These are phyloP conservation scores for Tilletiaria anomala DNA, from an alignment of 1,284 basidiomycete genomes.

Conservation along the genomic window DNA sequence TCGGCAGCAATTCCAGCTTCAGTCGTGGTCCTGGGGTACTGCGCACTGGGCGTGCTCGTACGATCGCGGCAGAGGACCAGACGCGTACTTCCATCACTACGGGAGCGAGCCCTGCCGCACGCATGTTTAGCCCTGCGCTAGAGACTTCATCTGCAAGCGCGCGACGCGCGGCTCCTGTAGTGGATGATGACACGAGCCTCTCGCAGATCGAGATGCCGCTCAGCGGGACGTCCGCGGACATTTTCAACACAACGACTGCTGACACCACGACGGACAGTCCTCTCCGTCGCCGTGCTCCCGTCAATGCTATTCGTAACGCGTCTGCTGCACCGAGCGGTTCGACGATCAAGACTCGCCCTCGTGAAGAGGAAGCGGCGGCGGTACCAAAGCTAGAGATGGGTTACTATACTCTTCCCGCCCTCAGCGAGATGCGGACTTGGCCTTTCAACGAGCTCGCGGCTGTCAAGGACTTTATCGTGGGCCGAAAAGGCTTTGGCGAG, in stretches of 20 bases:
- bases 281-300: background rate
- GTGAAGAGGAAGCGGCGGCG: no score
- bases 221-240: no score
- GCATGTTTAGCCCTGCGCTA: background rate
- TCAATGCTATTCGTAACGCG: background rate
- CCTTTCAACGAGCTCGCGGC: conserved; percentile 50
- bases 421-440: conserved; percentile 21
- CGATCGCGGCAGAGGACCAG: conserved; percentile 7
- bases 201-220: no score
- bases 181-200: no score
- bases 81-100: background rate
- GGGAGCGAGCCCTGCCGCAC: background rate
- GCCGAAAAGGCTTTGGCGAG: conserved; percentile 76
- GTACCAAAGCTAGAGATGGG: background rate
- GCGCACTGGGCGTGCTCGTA: conserved; percentile 15
- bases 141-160: conserved; percentile 4
- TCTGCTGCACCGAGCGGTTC: background rate
- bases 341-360: no score
- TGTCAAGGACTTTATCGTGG: conserved; percentile 60
- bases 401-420: conserved; percentile 30
- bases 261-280: background rate
- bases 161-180: no score
- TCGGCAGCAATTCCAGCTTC: conserved; percentile 10
- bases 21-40: conserved; percentile 9
- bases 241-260: no score